Evolutionary conservation across 495 filamentous ascomycete species (phyloP).

Genomic region (Penicillium mononematosum): DNA sequence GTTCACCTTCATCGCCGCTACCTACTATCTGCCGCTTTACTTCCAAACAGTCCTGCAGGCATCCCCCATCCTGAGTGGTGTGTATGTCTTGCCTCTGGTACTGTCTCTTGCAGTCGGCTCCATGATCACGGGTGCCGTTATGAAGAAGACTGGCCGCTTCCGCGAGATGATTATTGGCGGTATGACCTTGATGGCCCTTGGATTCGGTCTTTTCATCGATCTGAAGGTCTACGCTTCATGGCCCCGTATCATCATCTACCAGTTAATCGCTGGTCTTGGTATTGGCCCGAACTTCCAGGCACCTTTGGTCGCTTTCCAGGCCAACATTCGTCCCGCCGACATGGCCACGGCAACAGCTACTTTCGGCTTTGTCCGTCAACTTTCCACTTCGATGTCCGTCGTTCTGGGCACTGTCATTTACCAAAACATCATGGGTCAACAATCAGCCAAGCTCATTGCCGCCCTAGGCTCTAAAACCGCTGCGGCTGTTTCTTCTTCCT

Average conservation of each 20-base stretch:
- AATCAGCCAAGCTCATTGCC: slow-evolving; percentile 36
- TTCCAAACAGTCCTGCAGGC: slow-evolving; percentile 74
- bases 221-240: slow-evolving; percentile 48
- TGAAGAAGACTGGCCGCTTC: slow-evolving; percentile 65
- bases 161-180: slow-evolving; percentile 51
- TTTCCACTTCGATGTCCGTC: slow-evolving; percentile 52
- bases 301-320: slow-evolving; percentile 58
- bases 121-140: slow-evolving; percentile 63
- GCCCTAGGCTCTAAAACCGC: slow-evolving; percentile 37
- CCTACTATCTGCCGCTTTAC: slow-evolving; percentile 78
- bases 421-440: slow-evolving; percentile 53
- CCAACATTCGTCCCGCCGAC: slow-evolving; percentile 48
- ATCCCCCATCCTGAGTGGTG: slow-evolving; percentile 70
- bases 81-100: slow-evolving; percentile 75
- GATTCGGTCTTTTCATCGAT: slow-evolving; percentile 53
- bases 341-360: slow-evolving; percentile 54
- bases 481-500: slow-evolving; percentile 38
- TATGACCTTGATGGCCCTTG: slow-evolving; percentile 52
- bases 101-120: slow-evolving; percentile 66
- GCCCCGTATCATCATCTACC: slow-evolving; percentile 53
- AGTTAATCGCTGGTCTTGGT: slow-evolving; percentile 54
- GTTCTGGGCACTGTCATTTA: slow-evolving; percentile 59
- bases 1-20: slow-evolving; percentile 69
- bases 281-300: slow-evolving; percentile 59
- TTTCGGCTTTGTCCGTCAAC: slow-evolving; percentile 52